Percentiles rank a stretch among this genome's conserved stretches.
Conservation (phyloP, 371 early-diverging fungal genomes). For the Rhizopus delemar region DNA sequence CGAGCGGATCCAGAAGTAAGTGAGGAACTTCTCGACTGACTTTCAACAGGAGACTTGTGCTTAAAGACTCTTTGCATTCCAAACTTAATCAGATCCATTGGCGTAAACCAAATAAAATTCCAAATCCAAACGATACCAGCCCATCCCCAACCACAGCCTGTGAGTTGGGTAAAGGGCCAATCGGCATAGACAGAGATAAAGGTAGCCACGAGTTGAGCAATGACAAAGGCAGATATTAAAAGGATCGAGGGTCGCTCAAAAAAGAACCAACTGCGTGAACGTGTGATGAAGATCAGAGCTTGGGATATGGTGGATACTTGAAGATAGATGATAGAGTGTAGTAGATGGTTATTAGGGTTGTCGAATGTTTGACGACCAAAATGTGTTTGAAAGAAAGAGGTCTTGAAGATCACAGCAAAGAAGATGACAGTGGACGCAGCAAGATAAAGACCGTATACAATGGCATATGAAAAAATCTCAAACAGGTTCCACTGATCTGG, state of each 20-base stretch:
- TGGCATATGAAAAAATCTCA: constrained; percentile 50
- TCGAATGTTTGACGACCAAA: constrained; percentile 40
- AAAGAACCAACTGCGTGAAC: constrained; percentile 54
- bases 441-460: constrained; percentile 47
- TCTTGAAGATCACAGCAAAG: constrained; percentile 36
- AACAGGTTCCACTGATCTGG: constrained; percentile 52
- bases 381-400: constrained; percentile 39
- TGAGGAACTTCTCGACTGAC: constrained; percentile 36
- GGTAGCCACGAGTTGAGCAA: constrained; percentile 57
- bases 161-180: constrained; percentile 57
- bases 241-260: constrained; percentile 52
- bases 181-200: constrained; percentile 58
- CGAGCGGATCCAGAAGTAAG: constrained; percentile 41
- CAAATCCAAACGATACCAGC: constrained; percentile 64
- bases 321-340: constrained; percentile 56
- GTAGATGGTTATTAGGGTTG: constrained; percentile 39
- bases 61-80: constrained; percentile 56
- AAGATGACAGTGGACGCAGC: constrained; percentile 47
- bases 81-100: constrained; percentile 70
- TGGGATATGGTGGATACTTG: constrained; percentile 60
- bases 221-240: constrained; percentile 47
- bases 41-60: constrained; percentile 12
- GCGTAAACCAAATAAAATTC: constrained; percentile 71
- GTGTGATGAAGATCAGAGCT: constrained; percentile 57
- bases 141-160: constrained; percentile 56